Percentiles rank a stretch among this genome's conserved stretches.
phyloP scores from a whole-genome alignment of 805 yeast genomes.

The Myxozyma sirexii region DNA sequence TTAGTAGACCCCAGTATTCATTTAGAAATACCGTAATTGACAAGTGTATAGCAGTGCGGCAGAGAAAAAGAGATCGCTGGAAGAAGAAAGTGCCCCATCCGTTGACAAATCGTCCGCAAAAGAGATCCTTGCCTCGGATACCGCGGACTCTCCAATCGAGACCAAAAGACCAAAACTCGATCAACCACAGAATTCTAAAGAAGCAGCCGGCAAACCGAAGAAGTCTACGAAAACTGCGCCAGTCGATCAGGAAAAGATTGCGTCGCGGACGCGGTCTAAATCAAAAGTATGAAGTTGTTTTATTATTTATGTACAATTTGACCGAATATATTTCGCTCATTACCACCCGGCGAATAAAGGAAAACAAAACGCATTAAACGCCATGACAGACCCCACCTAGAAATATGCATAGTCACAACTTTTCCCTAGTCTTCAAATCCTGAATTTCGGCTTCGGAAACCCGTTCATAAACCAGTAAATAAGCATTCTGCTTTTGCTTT shows the following conservation, averaged over 20 bases:
- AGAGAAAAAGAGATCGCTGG: background rate
- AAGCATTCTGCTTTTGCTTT: conserved; percentile 73
- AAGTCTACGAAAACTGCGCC: background rate
- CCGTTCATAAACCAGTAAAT: conserved; percentile 78
- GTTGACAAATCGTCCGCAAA: background rate
- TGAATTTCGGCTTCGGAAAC: conserved; percentile 5
- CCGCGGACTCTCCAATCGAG: background rate
- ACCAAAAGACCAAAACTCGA: background rate
- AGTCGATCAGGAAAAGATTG: conserved; percentile 5
- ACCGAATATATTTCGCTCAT: too few relatives aligned
- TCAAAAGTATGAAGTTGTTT: background rate
- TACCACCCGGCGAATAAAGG: too few relatives aligned
- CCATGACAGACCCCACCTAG: background rate
- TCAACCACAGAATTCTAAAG: background rate
- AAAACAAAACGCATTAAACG: background rate
- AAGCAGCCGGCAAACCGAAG: background rate
- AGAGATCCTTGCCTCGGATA: background rate
- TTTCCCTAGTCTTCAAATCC: background rate
- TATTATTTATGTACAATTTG: too few relatives aligned
- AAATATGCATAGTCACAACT: background rate
- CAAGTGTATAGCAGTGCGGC: background rate
- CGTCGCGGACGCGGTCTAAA: conserved; percentile 18
- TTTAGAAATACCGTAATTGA: background rate
- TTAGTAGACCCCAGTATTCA: too few relatives aligned
- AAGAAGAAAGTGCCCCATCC: background rate